Conservation (phyloP, 2,329 filamentous ascomycete species). For the Ophiostoma ips region DNA sequence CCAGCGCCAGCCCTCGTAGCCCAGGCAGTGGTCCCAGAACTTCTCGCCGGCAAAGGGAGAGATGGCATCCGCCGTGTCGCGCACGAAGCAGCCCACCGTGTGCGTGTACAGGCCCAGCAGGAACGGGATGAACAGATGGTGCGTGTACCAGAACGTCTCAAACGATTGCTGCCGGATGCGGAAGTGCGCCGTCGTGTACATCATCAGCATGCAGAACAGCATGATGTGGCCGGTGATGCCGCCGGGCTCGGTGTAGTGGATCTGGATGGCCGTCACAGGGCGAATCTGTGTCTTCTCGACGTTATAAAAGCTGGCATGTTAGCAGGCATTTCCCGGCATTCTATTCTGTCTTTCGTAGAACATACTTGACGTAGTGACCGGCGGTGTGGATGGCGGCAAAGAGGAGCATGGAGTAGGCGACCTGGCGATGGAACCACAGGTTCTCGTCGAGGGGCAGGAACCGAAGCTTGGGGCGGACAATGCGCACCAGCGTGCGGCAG, state of each 20-base stretch:
- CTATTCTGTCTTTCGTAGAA: too few species aligned
- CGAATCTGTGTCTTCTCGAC: slow-evolving; percentile 77
- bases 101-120: slow-evolving; percentile 89
- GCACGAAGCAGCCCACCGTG: slow-evolving; percentile 90
- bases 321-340: too few species aligned
- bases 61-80: slow-evolving; percentile 55
- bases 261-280: slow-evolving; percentile 66
- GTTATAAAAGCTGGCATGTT: slow-evolving; percentile 64
- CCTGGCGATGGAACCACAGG: slow-evolving; percentile 90
- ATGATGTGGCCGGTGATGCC: slow-evolving; percentile 95
- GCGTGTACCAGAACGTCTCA: slow-evolving; percentile 98
- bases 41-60: slow-evolving; percentile 71
- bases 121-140: slow-evolving; percentile 97
- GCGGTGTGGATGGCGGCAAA: slow-evolving; percentile 66
- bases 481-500: slow-evolving; percentile 79
- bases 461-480: slow-evolving; percentile 70
- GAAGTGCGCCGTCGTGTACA: slow-evolving; percentile 90
- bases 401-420: slow-evolving; percentile 76
- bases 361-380: slow-evolving; percentile 88
- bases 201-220: slow-evolving; percentile 97
- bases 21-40: slow-evolving; percentile 89
- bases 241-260: slow-evolving; percentile 79
- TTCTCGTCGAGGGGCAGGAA: slow-evolving; percentile 94
- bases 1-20: slow-evolving; percentile 96
- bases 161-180: slow-evolving; percentile 94